Base-by-base conservation (phyloP, 768 basidiomycete genomes). In the Lactifluus pinguis region DNA sequence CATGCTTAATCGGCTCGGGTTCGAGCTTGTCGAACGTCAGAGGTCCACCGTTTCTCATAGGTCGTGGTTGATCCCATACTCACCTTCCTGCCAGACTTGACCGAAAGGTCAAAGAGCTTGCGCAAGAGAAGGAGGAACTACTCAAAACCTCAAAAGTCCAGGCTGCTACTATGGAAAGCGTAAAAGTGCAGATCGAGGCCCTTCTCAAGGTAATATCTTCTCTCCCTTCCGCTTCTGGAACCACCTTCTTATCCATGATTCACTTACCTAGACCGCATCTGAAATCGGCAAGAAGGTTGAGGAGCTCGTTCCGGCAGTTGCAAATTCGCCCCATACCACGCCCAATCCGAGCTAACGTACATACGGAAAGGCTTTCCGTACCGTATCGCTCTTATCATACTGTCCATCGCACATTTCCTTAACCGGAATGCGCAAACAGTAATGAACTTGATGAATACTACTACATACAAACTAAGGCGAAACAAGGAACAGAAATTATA, bases 21-120 rank as follows among this genome's bases (percentile, higher is more conserved):
- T 94, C 66, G 92, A 95, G 72, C 83, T 93, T 38, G 82, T 81
- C 36, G 92, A 94, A 75, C 86, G 92, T 55, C 88, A 93, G 75
- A 81, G 92, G 92, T 92, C 69, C 15, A 15, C n/a, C n/a, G 4
- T 19, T 49, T 44, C 25, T 15, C 39, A 76, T 65, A 44, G 21
- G 19, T 51, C 49, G 64, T 62, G 41, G 49, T 34, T 8, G 10
- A 17, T 30, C 41, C 6, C 60, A 29, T 60, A 49, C 63, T 57
- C 17, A 34, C 32, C 14, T 55, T 53, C 42, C 61, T 45, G 30
- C 36, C 70, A 92, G 91, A 62, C 79, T 92, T 34, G 88, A 92
- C 67, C 79, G 80, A 61, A 80, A 69, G 69, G 82, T 80, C 67
- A 89, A 84, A 69, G 86, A 88, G 56, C 81, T 93, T 32, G 60